Percentiles rank a stretch among this genome's conserved stretches.
Evolutionary conservation across 345 rosid species (phyloP).

Genomic region (Salix arbutifolia): DNA sequence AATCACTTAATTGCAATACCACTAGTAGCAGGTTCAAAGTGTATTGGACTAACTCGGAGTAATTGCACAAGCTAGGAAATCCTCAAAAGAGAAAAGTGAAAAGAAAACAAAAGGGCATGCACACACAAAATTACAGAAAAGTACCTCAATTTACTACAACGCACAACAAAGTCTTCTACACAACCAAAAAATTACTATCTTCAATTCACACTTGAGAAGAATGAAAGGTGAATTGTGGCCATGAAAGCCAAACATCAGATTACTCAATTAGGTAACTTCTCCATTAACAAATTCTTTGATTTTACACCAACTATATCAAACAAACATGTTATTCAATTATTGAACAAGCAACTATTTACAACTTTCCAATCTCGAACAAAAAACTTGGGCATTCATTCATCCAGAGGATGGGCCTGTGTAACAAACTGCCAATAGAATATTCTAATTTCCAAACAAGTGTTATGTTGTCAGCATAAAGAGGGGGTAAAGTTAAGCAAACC

Average conservation of each 20-base stretch:
- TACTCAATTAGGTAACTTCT: neutral
- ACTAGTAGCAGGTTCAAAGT: too few relatives aligned
- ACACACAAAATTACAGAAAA: too few relatives aligned
- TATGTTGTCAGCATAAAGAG: neutral
- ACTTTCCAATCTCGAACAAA: neutral
- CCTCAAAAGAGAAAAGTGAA: too few relatives aligned
- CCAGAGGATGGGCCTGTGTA: neutral
- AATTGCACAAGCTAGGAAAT: too few relatives aligned
- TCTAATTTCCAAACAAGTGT: neutral
- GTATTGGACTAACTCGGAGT: too few relatives aligned
- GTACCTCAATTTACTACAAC: too few relatives aligned
- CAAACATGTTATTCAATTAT: neutral
- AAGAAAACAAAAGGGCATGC: too few relatives aligned
- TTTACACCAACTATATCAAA: neutral
- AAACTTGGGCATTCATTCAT: neutral
- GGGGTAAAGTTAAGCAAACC: constrained; percentile 32
- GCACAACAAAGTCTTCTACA: too few relatives aligned
- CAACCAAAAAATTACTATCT: neutral
- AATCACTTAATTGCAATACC: too few relatives aligned
- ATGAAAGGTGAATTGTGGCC: neutral
- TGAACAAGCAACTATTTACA: neutral
- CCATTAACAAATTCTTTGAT: neutral
- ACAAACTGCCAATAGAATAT: too few relatives aligned
- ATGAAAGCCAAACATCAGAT: neutral
- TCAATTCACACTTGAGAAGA: neutral